Conservation (phyloP, 768 basidiomycete species). For the Multifurca ochricompacta region DNA sequence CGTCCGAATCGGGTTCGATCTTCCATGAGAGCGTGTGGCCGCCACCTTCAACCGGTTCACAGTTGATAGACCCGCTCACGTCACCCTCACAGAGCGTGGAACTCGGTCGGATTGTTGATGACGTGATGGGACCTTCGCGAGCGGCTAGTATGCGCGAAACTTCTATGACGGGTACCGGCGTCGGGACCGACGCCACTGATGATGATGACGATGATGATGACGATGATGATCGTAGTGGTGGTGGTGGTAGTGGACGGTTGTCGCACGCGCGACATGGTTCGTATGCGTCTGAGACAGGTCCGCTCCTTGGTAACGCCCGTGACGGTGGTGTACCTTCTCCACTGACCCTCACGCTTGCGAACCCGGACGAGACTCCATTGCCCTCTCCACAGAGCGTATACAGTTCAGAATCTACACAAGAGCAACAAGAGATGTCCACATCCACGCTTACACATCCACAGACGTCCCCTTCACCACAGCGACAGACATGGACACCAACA, state of each 20-base stretch:
- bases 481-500: neutral
- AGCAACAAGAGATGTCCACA: no score
- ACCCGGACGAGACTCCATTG: conserved; percentile 9
- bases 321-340: no score
- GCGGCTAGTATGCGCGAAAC: no score
- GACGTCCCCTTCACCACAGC: neutral
- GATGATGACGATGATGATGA: no score
- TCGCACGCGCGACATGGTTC: neutral
- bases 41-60: conserved; percentile 5
- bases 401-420: no score
- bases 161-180: no score
- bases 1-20: conserved; percentile 17
- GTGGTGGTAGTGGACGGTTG: no score
- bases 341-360: conserved; percentile 3
- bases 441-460: no score
- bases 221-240: no score
- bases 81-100: conserved; percentile 3
- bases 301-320: no score
- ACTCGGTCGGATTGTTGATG: conserved; percentile 12
- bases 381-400: no score
- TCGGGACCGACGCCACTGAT: no score
- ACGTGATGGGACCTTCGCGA: conserved; percentile 14
- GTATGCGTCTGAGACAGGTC: neutral
- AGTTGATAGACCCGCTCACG: conserved; percentile 15
- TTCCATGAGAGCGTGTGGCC: conserved; percentile 21